Evolutionary conservation across 2,329 filamentous ascomycete species (phyloP), one percentile per base, ranked within the genome.

Genomic region (Epichloe brachyelytri): DNA sequence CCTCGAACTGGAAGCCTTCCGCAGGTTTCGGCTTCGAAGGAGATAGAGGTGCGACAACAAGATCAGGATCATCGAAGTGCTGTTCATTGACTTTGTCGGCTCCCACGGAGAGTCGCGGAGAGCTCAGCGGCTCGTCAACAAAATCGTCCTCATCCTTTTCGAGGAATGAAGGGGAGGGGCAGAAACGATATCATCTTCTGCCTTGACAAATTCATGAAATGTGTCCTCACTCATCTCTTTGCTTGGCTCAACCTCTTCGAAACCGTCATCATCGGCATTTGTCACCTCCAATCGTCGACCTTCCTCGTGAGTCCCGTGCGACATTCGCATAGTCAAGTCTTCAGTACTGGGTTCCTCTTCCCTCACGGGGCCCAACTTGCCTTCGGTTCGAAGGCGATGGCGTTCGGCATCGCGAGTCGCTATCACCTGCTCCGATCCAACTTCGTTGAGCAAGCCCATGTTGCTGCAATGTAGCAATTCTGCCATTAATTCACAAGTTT

Each of bases 401-500:
- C 93, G 82, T 64, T 96, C 89, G 11, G 76, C 70, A 62, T 98
- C 90, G 54, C 93, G 79, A 41, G 80, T 75, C 54, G 78, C 81
- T 53, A 97, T 88, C 56, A 95, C 81, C 57, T 88, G 83, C 64
- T 98, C 90, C 11, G 89, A 90, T 34, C 91, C 93, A 10, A 81
- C 74, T 64, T 97, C 90, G 63, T 98, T 98, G 57, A 98, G 72
- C 37, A 98, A 73, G 5, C 87, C 90, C 93, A 98, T 98, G 65
- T 98, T 98, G 66, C 91, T 97, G 69, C 93, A 98, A 67, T 98
- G 93, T 39, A 98, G 71, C 43, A 98, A 74, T 68, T 98, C 93
- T 1, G 93, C 93, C 93, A 98, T 97, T 53, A 98, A 75, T 68
- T 98, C 93, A 67, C 93, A 98, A 0, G 93, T 97, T 74, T 98